Percentiles rank a stretch among this genome's conserved stretches.
These are phyloP conservation scores for Aspergillus ellipticus DNA, from an alignment of 495 filamentous ascomycete species.

Conservation along the genomic window DNA sequence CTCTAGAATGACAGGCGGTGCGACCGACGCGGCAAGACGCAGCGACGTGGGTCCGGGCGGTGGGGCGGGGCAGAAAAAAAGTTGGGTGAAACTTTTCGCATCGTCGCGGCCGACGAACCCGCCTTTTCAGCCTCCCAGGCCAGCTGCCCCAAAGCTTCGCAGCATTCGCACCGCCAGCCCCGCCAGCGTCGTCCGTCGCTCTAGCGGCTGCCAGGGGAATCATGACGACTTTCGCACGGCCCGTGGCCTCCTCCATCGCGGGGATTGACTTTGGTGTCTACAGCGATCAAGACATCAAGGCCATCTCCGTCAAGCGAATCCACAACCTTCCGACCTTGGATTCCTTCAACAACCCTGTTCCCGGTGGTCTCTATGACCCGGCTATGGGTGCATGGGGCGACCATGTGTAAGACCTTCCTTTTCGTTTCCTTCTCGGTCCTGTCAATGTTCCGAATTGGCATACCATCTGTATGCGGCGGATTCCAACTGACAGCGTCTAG, in stretches of 20 bases:
- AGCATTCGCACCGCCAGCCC: conserved; percentile 31
- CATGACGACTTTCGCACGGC: conserved; percentile 80
- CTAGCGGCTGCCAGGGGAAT: conserved; percentile 38
- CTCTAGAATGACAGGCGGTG: not conserved
- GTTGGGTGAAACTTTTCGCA: conserved; percentile 23
- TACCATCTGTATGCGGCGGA: not conserved
- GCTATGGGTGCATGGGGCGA: conserved; percentile 90
- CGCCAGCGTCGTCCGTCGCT: conserved; percentile 35
- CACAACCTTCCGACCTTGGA: conserved; percentile 88
- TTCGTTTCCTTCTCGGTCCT: not conserved
- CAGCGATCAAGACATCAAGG: conserved; percentile 73
- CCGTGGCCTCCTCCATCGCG: conserved; percentile 77
- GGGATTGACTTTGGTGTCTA: conserved; percentile 88
- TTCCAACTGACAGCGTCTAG: conserved; percentile 44
- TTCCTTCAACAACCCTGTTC: conserved; percentile 75
- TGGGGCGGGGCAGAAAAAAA: conserved; percentile 24
- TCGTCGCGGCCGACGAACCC: conserved; percentile 20
- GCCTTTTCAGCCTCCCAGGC: conserved; percentile 17
- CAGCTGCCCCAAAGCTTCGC: conserved; percentile 14
- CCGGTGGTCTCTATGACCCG: conserved; percentile 87
- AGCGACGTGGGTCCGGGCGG: conserved; percentile 15
- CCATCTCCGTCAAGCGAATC: conserved; percentile 87
- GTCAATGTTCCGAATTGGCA: conserved; percentile 5
- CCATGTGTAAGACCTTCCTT: conserved; percentile 56
- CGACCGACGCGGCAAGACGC: conserved; percentile 1